Conservation (phyloP, 495 filamentous ascomycete species). For the Podospora anserina region DNA sequence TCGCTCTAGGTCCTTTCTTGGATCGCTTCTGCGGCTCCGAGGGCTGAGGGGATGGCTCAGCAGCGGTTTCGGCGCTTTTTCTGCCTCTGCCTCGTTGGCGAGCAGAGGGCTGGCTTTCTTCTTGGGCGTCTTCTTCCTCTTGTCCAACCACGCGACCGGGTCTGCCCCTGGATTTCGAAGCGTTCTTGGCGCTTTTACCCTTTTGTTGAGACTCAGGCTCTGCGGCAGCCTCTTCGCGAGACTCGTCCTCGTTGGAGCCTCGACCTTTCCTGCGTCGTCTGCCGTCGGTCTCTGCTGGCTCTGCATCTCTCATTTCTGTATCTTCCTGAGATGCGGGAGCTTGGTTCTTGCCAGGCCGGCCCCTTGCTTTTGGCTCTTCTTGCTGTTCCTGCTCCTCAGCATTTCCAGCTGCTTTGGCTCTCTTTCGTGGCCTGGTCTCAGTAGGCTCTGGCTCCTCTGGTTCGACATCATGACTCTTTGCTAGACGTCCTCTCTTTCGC, state of each 20-base stretch:
- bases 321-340: background rate
- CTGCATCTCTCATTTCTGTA: background rate
- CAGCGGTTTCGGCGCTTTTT: conserved; percentile 19
- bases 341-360: background rate
- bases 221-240: conserved; percentile 6
- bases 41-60: conserved; percentile 3
- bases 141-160: background rate
- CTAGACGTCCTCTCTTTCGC: conserved; percentile 23
- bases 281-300: conserved; percentile 3
- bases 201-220: conserved; percentile 3
- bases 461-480: conserved; percentile 13
- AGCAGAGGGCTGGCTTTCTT: background rate
- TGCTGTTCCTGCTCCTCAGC: conserved; percentile 5
- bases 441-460: background rate
- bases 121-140: background rate
- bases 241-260: conserved; percentile 12
- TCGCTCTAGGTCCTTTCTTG: conserved; percentile 20
- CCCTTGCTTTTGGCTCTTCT: conserved; percentile 4
- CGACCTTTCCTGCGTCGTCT: conserved; percentile 17
- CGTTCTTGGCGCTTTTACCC: background rate
- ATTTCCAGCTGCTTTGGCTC: background rate
- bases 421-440: conserved; percentile 23
- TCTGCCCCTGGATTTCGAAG: background rate
- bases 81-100: conserved; percentile 21
- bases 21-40: conserved; percentile 5